Base-by-base conservation (phyloP, 805 yeast species). In the Monosporozyma yasuniensis region DNA sequence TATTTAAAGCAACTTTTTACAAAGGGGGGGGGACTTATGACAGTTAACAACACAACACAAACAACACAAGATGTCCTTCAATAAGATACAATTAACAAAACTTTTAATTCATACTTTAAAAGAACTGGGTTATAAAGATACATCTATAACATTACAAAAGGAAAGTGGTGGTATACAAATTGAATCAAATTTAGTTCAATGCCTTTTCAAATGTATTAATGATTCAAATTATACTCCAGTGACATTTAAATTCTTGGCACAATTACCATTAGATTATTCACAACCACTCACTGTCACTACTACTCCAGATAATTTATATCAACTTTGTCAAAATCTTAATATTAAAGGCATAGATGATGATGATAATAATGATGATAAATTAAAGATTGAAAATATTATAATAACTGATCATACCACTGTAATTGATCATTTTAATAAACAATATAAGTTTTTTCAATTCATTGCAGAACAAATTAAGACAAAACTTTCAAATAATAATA, bases 101-200 rank as follows among this genome's bases (percentile, higher is more conserved):
- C 62, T 79, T 27, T 59, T 79, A 39, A 72, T 78, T 35, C 81
- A 78, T 54, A 64, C 79, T 0, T 59, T 79, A 46, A 64, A 66
- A 35, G 82, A 77, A 50, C 53, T 79, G 50, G 81, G 81, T 4
- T 77, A 73, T 55, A 50, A 57, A 3, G 55, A 63, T 2, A 60
- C 78, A 0, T 73, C 79, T 0, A 52, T 61, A 3, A 48, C 55
- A 3, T 61, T 79, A 39, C 74, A 73, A 50, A 51, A 60, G 4
- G 79, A 76, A 56, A 66, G 71, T 51, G 71, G 72, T 8, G 68
- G 67, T 5, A 50, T 69, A 25, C 63, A 65, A 48, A 61, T 70
- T 6, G 79, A 76, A 53, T 67, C 78, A 0, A 67, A 70, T 7
- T 66, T 64, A 3, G 74, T 78, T 27, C 68, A 67, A 27, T 54